phyloP scores from a whole-genome alignment of 306 rosid species.

The Cicer cuneatum region DNA sequence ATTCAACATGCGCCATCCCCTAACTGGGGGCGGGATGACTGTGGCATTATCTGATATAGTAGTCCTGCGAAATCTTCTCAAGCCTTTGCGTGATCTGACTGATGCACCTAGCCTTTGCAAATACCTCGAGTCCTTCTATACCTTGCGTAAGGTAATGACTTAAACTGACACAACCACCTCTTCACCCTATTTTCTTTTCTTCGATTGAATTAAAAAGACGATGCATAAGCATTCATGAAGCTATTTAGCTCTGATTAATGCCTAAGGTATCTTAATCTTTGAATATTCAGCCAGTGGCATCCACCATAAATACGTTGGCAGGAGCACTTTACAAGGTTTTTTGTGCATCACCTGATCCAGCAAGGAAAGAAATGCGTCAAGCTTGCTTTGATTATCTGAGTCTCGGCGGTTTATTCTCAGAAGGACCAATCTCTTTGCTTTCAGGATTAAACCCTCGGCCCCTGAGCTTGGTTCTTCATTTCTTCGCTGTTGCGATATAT shows the following conservation, averaged over 20 bases:
- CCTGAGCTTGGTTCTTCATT: slow-evolving; percentile 86
- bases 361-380: slow-evolving; percentile 95
- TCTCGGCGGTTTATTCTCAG: slow-evolving; percentile 85
- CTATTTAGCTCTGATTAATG: not conserved
- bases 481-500: slow-evolving; percentile 88
- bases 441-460: slow-evolving; percentile 97
- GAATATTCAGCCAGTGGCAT: slow-evolving; percentile 84
- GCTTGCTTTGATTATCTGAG: slow-evolving; percentile 96
- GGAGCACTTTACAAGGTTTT: slow-evolving; percentile 97
- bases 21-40: slow-evolving; percentile 97
- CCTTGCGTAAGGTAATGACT: slow-evolving; percentile 74
- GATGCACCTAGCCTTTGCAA: slow-evolving; percentile 82
- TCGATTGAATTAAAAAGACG: not conserved
- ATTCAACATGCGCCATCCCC: slow-evolving; percentile 97
- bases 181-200: not conserved
- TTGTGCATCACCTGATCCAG: slow-evolving; percentile 87
- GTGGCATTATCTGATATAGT: slow-evolving; percentile 92
- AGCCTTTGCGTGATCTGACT: slow-evolving; percentile 70
- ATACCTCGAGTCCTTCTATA: slow-evolving; percentile 89
- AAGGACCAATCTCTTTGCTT: slow-evolving; percentile 83
- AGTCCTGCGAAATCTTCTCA: slow-evolving; percentile 87
- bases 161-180: not conserved
- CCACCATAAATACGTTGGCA: slow-evolving; percentile 94
- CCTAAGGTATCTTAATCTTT: slow-evolving; percentile 22
- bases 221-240: not conserved